Evolutionary conservation across 495 filamentous ascomycete species (phyloP).

Genomic region (Penicillium salamii): DNA sequence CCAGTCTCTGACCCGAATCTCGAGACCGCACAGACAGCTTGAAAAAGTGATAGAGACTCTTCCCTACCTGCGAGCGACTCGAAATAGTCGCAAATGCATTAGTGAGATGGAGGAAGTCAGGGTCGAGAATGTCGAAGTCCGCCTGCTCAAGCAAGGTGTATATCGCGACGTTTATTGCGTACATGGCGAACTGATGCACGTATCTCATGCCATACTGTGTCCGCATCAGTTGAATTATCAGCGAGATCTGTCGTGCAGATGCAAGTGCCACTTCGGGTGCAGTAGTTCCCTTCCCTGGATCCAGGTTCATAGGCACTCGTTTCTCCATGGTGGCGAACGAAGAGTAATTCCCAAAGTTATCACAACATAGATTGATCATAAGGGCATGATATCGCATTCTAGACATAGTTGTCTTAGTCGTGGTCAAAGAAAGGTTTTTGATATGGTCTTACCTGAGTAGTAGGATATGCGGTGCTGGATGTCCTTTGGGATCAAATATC

Average conservation of each 20-base stretch:
- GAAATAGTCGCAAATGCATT: slow-evolving; percentile 24
- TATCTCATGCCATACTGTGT: slow-evolving; percentile 26
- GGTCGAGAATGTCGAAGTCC: slow-evolving; percentile 24
- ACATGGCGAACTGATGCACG: slow-evolving; percentile 32
- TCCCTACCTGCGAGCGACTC: slow-evolving; percentile 25
- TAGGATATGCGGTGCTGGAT: slow-evolving; percentile 27
- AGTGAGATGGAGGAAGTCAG: slow-evolving; percentile 26
- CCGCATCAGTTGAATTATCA: slow-evolving; percentile 15
- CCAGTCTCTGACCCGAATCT: background rate
- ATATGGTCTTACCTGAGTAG: slow-evolving; percentile 30
- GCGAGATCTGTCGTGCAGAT: slow-evolving; percentile 24
- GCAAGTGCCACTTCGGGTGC: slow-evolving; percentile 12
- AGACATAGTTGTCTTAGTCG: too few species aligned
- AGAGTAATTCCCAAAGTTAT: slow-evolving; percentile 12
- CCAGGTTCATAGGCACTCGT: background rate
- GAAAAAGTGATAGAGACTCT: slow-evolving; percentile 26
- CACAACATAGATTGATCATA: slow-evolving; percentile 25
- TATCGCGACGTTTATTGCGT: slow-evolving; percentile 30
- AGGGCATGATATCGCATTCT: slow-evolving; percentile 35
- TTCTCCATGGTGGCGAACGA: background rate
- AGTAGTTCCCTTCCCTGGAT: background rate
- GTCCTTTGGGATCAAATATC: slow-evolving; percentile 8
- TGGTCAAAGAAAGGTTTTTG: too few species aligned
- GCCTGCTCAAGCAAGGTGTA: slow-evolving; percentile 27
- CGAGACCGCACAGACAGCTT: slow-evolving; percentile 22